Evolutionary conservation across 495 filamentous ascomycete species (phyloP), one percentile per base, ranked within the genome.

Genomic region (Filosporella fistucella): DNA sequence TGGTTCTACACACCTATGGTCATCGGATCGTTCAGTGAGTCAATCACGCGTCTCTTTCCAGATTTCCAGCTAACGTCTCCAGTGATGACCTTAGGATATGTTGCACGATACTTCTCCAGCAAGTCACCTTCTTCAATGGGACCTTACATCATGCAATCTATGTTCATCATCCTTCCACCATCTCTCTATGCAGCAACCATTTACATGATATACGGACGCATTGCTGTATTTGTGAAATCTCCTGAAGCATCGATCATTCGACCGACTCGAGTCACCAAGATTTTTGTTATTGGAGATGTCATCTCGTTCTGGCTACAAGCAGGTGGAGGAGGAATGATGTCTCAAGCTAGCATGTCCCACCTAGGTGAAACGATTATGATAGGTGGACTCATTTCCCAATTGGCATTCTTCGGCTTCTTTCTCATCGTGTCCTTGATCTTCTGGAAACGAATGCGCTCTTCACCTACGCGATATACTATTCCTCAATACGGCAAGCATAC

Each of bases 81-180:
- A 80, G 76, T 81, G 61, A 78, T 85, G 58, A 52, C 73, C 7
- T 53, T 57, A 1, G 73, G 70, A 40, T 76, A 71, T 65, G 65
- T 68, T 24, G 50, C 65, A 0, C 68, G 73, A n/a, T 40, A 61
- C 13, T 42, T 72, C 20, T 69, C 70, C 7, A 60, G 67, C 6
- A 48, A 47, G 18, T 50, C 71, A 36, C 57, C 63, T 3, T 20
- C 29, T 0, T 63, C 68, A 16, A 24, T 66, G 7, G 51, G 56
- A 4, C 70, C 71, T 0, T 82, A 75, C 52, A 56, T 72, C 21
- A 62, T 66, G 30, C 72, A 77, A 54, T 64, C 63, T 7, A 56
- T 69, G 11, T 49, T 75, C n/a, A 60, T 76, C 12, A 60, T 77
- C 1, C 54, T 78, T 11, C 72, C 71, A 0, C 76, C 75, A 8